phyloP scores from a whole-genome alignment of 768 basidiomycete genomes.

The Mycena haematopus region DNA sequence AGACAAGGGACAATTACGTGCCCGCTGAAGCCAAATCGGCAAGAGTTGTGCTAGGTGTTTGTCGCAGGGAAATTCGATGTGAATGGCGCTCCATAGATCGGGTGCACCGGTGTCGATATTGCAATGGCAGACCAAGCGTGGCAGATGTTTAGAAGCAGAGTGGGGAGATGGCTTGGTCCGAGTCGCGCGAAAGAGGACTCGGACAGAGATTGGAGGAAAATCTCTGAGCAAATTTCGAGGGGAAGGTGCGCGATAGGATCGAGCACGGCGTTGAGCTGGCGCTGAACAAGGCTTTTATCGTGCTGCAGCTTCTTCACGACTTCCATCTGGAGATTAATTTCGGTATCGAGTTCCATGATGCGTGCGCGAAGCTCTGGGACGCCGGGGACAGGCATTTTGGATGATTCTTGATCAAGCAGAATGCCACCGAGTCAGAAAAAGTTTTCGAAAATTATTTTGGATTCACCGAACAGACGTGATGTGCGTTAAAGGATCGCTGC shows the following conservation, averaged over 20 bases:
- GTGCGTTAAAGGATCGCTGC: no score
- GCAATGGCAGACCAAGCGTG: neutral
- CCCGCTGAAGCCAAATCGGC: neutral
- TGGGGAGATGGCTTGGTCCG: neutral
- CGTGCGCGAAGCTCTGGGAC: neutral
- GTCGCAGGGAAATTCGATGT: neutral
- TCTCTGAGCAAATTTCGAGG: neutral
- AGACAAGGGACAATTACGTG: neutral
- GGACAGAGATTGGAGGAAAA: neutral
- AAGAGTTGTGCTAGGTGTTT: neutral
- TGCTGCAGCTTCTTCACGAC: neutral
- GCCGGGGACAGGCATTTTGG: neutral
- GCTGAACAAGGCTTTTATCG: neutral
- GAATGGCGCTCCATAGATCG: neutral
- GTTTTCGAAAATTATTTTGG: no score
- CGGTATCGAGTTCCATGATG: neutral
- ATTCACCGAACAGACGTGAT: no score
- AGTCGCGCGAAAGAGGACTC: neutral
- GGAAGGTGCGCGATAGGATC: neutral
- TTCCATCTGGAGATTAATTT: neutral
- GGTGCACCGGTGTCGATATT: neutral
- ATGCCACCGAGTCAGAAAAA: no score
- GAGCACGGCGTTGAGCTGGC: neutral
- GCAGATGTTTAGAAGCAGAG: neutral
- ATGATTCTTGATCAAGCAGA: no score